These are phyloP conservation scores for Neospora caninum DNA, from an alignment of 169 alveolate species.

Conservation along the genomic window DNA sequence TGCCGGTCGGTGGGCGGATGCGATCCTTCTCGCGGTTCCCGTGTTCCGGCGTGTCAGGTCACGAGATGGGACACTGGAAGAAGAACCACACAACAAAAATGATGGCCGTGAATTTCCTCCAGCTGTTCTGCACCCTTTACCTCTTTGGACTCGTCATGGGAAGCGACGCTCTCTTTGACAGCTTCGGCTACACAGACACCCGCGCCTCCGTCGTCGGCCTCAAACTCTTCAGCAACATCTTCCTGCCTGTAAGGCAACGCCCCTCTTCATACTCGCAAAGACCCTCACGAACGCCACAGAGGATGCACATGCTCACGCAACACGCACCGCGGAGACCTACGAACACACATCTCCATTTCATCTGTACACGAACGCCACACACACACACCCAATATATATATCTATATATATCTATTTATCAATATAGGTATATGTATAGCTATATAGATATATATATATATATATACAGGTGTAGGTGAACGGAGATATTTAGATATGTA, in stretches of 20 bases:
- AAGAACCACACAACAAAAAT: conserved; percentile 70
- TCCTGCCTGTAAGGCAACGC: conserved; percentile 72
- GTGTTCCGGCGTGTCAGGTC: conserved; percentile 32
- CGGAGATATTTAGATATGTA: too few species aligned
- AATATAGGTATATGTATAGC: not conserved
- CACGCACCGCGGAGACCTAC: too few species aligned
- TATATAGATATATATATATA: not conserved
- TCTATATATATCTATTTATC: not conserved
- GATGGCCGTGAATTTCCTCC: conserved; percentile 66
- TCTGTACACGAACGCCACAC: too few species aligned
- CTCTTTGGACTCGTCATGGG: conserved; percentile 79
- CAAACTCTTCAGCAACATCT: conserved; percentile 71
- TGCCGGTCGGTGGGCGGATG: not conserved
- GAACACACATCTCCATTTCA: too few species aligned
- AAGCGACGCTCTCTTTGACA: conserved; percentile 76
- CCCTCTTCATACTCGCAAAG: not conserved
- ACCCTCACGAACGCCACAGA: not conserved
- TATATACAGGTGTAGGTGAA: not conserved
- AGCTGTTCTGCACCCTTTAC: conserved; percentile 82
- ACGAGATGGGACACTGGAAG: conserved; percentile 79
- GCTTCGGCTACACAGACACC: conserved; percentile 85
- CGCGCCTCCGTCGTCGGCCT: conserved; percentile 79
- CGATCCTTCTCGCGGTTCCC: not conserved
- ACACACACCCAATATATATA: too few species aligned
- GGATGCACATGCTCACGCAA: too few species aligned